A percentile compares a stretch with the other conserved stretches of the same genome.
Evolutionary conservation across 208 protist genomes (phyloP).

Genomic region (Trypanosoma cruzi): DNA sequence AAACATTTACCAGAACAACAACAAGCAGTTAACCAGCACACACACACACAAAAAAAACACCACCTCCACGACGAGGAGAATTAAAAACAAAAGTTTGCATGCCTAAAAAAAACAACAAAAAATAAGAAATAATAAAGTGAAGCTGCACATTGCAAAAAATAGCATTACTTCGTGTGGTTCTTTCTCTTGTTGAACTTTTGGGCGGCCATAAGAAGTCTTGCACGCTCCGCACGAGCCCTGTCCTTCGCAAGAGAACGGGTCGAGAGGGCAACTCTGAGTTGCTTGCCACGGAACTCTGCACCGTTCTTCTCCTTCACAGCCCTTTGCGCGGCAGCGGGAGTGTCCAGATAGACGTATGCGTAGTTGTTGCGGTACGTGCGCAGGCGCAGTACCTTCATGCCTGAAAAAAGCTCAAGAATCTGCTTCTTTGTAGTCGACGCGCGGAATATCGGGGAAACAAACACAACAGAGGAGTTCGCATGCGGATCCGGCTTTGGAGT

Average conservation of each 20-base stretch:
- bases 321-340: constrained; percentile 61
- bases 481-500: constrained; percentile 77
- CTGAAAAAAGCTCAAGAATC: constrained; percentile 70
- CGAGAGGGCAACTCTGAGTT: constrained; percentile 63
- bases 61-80: no score
- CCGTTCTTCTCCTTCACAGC: constrained; percentile 83
- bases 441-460: constrained; percentile 85
- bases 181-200: constrained; percentile 44
- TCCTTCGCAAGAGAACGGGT: constrained; percentile 77
- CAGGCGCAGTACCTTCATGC: constrained; percentile 71
- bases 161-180: constrained; percentile 14
- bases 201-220: constrained; percentile 67
- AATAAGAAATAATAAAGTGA: constrained; percentile 15
- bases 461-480: constrained; percentile 73
- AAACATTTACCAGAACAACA: background rate
- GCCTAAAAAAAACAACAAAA: background rate
- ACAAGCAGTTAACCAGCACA: no score
- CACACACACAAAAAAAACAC: background rate
- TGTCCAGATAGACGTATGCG: constrained; percentile 81
- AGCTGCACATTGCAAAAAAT: constrained; percentile 6
- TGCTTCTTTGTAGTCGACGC: constrained; percentile 62
- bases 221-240: constrained; percentile 43
- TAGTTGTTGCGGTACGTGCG: constrained; percentile 86
- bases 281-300: constrained; percentile 74
- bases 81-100: background rate